Evolutionary conservation across 306 rosid genomes (phyloP).

Genomic region (Senna tora): DNA sequence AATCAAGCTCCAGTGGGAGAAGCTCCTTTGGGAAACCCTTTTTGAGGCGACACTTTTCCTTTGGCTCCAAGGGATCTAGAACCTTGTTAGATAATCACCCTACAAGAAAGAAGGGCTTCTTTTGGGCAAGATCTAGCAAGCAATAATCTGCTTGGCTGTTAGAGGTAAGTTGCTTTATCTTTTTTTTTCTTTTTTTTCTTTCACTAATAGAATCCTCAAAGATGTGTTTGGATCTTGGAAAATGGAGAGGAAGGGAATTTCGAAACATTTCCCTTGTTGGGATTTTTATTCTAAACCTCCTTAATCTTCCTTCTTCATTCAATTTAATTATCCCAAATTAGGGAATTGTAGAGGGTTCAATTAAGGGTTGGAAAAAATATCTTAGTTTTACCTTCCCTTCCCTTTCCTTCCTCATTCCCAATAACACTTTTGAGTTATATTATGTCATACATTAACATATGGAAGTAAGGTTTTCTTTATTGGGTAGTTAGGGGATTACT

Average conservation of each 20-base stretch:
- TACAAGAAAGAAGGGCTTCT: conserved; percentile 86
- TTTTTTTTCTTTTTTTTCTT: conserved; percentile 32
- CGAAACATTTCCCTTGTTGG: too few species aligned
- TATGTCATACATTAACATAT: conserved; percentile 14
- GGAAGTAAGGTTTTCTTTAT: too few species aligned
- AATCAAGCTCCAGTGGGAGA: conserved; percentile 76
- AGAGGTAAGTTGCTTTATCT: conserved; percentile 55
- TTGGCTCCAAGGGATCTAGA: conserved; percentile 79
- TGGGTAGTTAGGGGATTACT: conserved; percentile 12
- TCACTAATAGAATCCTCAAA: conserved; percentile 4
- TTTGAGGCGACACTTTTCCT: conserved; percentile 78
- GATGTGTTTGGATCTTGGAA: too few species aligned
- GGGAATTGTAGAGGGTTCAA: too few species aligned
- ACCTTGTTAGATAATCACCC: conserved; percentile 58
- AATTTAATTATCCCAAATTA: too few species aligned
- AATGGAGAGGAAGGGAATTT: too few species aligned
- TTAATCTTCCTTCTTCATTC: too few species aligned
- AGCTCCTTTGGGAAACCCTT: conserved; percentile 77
- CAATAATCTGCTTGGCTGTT: conserved; percentile 51
- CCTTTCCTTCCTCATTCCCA: too few species aligned
- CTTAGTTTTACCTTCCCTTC: too few species aligned
- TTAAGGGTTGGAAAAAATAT: too few species aligned
- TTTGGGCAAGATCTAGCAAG: conserved; percentile 92
- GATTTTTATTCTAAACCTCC: too few species aligned
- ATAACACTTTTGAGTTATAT: conserved; percentile 31